phyloP scores from a whole-genome alignment of 2,329 filamentous ascomycete genomes.

The Colletotrichum australisinense region DNA sequence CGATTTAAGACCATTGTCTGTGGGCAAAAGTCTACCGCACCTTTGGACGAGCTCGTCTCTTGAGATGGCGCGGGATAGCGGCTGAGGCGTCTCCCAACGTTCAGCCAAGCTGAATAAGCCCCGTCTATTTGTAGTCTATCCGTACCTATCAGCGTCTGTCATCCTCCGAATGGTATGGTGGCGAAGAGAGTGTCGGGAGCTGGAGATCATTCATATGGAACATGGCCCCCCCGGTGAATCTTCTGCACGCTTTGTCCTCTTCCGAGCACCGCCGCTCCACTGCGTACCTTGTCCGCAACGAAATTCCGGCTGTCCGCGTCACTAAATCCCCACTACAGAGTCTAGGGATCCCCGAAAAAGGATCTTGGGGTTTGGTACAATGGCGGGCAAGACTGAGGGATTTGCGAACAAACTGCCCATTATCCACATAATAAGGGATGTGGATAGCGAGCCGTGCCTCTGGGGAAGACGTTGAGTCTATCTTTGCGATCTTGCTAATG shows the following conservation, averaged over 20 bases:
- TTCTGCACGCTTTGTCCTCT: slow-evolving; percentile 15
- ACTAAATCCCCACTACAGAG: slow-evolving; percentile 1
- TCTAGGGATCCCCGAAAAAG: not conserved
- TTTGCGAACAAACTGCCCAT: not conserved
- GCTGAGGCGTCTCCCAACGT: not conserved
- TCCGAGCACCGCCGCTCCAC: slow-evolving; percentile 7
- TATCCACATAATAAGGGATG: slow-evolving; percentile 28
- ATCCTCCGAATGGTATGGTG: not conserved
- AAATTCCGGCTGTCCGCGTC: slow-evolving; percentile 6
- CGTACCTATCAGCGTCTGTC: not conserved
- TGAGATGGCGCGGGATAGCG: not conserved
- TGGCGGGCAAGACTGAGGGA: not conserved
- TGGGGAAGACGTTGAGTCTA: slow-evolving; percentile 11
- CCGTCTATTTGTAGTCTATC: no score
- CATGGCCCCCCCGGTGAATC: slow-evolving; percentile 11
- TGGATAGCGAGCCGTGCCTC: not conserved
- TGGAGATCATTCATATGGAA: slow-evolving; percentile 8
- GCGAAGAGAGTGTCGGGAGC: slow-evolving; percentile 6
- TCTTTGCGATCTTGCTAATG: slow-evolving; percentile 1
- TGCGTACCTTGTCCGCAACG: not conserved
- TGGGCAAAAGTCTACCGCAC: not conserved
- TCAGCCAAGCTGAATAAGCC: not conserved
- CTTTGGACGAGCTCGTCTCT: not conserved
- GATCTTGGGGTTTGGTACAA: not conserved
- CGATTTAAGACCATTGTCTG: not conserved